phyloP scores from a whole-genome alignment of 768 basidiomycete species.

The Tricholoma matsutake region DNA sequence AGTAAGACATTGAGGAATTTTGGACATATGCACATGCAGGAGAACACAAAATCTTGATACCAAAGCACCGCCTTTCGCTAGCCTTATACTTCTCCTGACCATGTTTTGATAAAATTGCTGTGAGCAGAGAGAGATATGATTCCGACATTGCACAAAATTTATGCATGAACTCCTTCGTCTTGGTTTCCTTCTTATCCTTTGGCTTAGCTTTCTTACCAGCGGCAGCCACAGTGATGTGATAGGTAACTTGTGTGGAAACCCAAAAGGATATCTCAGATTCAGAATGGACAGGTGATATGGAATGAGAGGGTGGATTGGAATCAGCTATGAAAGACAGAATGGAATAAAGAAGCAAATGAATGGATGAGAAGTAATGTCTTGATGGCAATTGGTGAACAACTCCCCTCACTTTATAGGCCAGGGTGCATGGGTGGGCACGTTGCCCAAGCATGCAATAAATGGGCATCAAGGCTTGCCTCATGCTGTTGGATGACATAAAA shows the following conservation, averaged over 20 bases:
- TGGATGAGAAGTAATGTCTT: neutral
- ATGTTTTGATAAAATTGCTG: constrained; percentile 4
- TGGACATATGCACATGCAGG: no score
- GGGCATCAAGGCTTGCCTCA: neutral
- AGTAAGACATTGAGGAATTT: no score
- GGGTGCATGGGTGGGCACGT: neutral
- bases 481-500: neutral
- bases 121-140: constrained; percentile 9
- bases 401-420: neutral
- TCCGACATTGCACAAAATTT: neutral
- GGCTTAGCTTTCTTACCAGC: neutral
- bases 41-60: no score
- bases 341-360: neutral
- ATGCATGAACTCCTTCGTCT: neutral
- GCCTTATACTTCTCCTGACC: no score
- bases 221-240: neutral
- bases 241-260: neutral
- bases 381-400: neutral
- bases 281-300: neutral
- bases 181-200: neutral
- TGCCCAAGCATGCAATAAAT: neutral
- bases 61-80: neutral
- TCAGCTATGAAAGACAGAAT: neutral
- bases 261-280: neutral
- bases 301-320: neutral